Evolutionary conservation across 768 basidiomycete genomes (phyloP), one percentile per base, ranked within the genome.

Genomic region (Dendrothele bispora): DNA sequence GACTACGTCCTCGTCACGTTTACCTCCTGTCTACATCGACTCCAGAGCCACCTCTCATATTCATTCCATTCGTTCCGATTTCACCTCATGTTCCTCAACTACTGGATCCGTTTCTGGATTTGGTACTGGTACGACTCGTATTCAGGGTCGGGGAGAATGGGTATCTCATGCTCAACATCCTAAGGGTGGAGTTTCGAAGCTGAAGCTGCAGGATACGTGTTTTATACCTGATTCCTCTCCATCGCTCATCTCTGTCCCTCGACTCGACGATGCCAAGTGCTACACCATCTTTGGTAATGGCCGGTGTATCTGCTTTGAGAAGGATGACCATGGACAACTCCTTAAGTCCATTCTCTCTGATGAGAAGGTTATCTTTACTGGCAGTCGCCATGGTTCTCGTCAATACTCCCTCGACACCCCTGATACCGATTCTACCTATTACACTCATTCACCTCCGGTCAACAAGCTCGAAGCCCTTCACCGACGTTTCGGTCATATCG

Each of bases 231-330:
- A 51, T 30, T 51, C 50, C n/a, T 42, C 46, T 12, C 53, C 50
- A 1, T 42, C 53, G 21, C 35, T 51, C 34, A 55, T 51, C 39
- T 51, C 45, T 22, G 40, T 55, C 20, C 43, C 50, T 4, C 40
- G 46, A n/a, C 41, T 51, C 28, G 53, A 51, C 21, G 34, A 51
- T 22, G 50, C 50, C 7, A 43, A 51, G 18, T 45, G 41, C 24
- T 51, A 55, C 24, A 46, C 52, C 10, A 39, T 54, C 27, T 54
- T 54, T 34, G 49, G 52, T n/a, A 25, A 7, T 24, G 52, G 52
- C 7, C 21, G 42, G 22, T 46, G 52, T 38, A 25, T 54, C 4
- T 29, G 29, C 7, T 54, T 55, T 30, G 35, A 43, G 25, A 47
- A 55, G 22, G 41, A 37, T 29, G 53, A 55, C 32, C 25, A 26